Base-by-base conservation (phyloP, 2,329 filamentous ascomycete species). In the Trichoderma polysporum region DNA sequence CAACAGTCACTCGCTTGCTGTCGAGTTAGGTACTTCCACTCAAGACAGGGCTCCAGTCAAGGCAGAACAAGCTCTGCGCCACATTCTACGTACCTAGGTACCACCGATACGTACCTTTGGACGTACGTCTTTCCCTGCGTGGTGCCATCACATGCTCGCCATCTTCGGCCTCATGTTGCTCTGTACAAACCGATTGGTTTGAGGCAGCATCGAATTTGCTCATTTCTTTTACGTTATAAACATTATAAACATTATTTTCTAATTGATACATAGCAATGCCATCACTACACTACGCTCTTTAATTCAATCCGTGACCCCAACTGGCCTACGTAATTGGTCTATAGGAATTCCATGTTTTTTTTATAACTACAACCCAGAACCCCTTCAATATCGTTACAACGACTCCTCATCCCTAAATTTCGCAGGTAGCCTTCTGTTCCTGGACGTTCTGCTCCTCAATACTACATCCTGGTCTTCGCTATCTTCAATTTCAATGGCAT, bases 401-500 rank as follows among this genome's bases (percentile, higher is more conserved):
- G 73, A 19, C 7, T 78, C 77, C 17, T 79, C 77, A 25, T 79
- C 77, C 37, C 76, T 72, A 65, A 79, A 75, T 54, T 80, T 80
- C 9, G 76, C 75, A 2, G 78, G 77, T 53, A 70, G 73, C 22
- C 78, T 74, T 45, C 78, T 74, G 29, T 73, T 75, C 61, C 78
- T 73, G 27, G 69, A 67, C 19, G 71, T 69, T 27, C 71, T 70
- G 53, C 72, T 70, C 59, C 73, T 71, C 15, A 77, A 67, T 22
- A 77, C 67, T 33, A 76, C 73, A 35, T 78, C 76, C 37, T 78
- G 73, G 41, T 76, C 75, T 27, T 76, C 73, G 31, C 75, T 76
- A 41, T 77, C 73, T 25, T 73, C 70, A 50, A 76, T 74, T 60
- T 76, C 75, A 19, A 73, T 66, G 10, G 68, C 70, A 5, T 68